phyloP scores from a whole-genome alignment of 768 basidiomycete species.

The Multifurca ochricompacta region DNA sequence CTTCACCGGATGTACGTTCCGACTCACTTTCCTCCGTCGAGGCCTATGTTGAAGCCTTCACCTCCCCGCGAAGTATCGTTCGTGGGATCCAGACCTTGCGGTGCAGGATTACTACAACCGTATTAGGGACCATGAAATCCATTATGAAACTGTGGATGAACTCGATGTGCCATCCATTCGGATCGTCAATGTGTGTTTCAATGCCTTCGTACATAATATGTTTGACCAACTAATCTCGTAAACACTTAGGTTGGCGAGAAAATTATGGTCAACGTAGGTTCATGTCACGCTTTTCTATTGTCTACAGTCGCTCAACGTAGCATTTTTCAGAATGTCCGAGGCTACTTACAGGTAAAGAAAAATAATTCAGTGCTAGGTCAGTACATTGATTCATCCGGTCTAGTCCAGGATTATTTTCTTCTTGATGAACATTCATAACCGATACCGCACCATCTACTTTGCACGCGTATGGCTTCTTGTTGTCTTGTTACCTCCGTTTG shows the following conservation, averaged over 20 bases:
- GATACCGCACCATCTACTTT: constrained; percentile 90
- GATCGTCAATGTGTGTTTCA: constrained; percentile 14
- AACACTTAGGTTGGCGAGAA: constrained; percentile 79
- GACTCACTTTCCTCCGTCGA: not conserved
- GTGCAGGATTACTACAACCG: constrained; percentile 89
- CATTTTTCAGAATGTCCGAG: constrained; percentile 62
- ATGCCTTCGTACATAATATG: not conserved
- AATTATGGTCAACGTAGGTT: constrained; percentile 83
- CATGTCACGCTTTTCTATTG: not conserved
- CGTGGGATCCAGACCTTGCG: constrained; percentile 89
- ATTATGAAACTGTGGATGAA: constrained; percentile 90
- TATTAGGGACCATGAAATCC: constrained; percentile 76
- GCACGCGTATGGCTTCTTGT: constrained; percentile 58
- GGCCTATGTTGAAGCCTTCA: not conserved
- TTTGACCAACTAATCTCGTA: not conserved
- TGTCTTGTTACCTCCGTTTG: not conserved
- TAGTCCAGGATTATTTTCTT: constrained; percentile 96
- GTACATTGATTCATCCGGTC: constrained; percentile 5
- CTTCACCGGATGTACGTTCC: constrained; percentile 84
- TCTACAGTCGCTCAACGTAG: not conserved
- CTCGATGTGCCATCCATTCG: constrained; percentile 34
- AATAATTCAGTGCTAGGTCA: constrained; percentile 10
- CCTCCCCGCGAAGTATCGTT: constrained; percentile 59
- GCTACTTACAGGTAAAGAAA: constrained; percentile 66
- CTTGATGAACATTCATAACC: constrained; percentile 98